Base-by-base conservation (phyloP, 1,284 basidiomycete species). In the Kalmanozyma brasiliensis region DNA sequence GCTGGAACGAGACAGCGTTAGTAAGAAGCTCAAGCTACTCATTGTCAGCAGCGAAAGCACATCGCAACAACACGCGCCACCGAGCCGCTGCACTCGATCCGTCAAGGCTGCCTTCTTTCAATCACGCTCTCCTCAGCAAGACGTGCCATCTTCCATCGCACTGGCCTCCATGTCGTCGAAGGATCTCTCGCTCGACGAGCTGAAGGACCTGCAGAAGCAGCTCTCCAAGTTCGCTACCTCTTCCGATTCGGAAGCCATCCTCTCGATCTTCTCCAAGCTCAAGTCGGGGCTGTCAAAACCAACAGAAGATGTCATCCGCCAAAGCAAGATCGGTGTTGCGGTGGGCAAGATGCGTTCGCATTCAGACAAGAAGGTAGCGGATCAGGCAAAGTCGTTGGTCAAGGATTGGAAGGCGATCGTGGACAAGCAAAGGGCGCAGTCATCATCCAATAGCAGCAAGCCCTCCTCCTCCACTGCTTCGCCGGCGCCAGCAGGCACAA, bases 321-420 rank as follows among this genome's bases (percentile, higher is more conserved):
- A 79, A 58, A 60, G 73, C 26, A 80, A 92, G 84, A 92, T 91
- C 4, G 94, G 94, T 59, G 85, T 96, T 11, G 91, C 93, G 0
- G 91, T 98, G 3, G 94, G 93, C 46, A 97, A 96, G 84, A 85
- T 97, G 23, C 88, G 94, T 41, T 86, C 87, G 26, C 88, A 93
- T 80, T 83, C 87, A 0, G 86, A 88, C 17, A 90, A 90, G 75
- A 86, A 88, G 19, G 88, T 98, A 3, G 83, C 91, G 3, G 89
- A 92, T 56, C 85, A 93, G 4, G 92, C 95, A 13, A 97, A 97
- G 82, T 93, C 94, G 73, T 86, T 98, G 32, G 94, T 98, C 42
- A 91, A 73, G 49, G 53, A 65, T 10, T 81, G 79, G 79, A 81
- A 78, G 59, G 49, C 72, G 23, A 64, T 65, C n/a, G 74, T 81